Base-by-base conservation (phyloP, 208 protist species). In the Zelonia costaricensis region DNA sequence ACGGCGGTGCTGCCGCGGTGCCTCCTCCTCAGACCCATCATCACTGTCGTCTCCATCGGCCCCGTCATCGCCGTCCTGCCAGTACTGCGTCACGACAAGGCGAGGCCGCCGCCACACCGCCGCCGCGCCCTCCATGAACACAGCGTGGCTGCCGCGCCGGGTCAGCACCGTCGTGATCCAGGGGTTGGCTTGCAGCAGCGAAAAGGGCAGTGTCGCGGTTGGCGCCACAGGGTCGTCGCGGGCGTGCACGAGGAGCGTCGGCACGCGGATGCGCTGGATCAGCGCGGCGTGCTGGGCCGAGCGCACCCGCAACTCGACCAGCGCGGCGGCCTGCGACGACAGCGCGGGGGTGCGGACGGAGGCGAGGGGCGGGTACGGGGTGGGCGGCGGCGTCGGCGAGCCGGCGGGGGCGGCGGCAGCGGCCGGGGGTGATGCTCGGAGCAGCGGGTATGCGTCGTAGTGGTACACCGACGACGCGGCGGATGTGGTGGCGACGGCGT, bases 141-240 rank as follows among this genome's bases (percentile, higher is more conserved):
- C 44, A 2, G 54, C 69, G 49, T 84, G 67, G n/a, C 74, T 66
- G 53, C 78, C 78, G 18, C 78, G 78, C 16, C 74, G 78, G n/a
- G 78, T 78, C 51, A 84, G 52, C 38, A 80, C 74, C n/a, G 60
- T 72, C 12, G 69, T 54, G 7, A 78, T 63, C 36, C 66, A 62
- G 25, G 74, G 69, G 35, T 80, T 76, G 1, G 46, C 66, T 49
- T 68, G 47, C 20, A 84, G 62, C 45, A 65, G 44, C n/a, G 52
- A 40, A 28, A 74, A 62, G 8, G 78, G 74, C 22, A 84, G 28
- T 27, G 69, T 72, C 39, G 56, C 58, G 47, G 52, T 48, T 33
- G 74, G 78, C 15, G 74, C 69, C 22, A 74, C 69, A 12, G 60
- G 56, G 39, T 84, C 78, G 47, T 84, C 78, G n/a, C 44, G 35